Evolutionary conservation across 352 stramenopile species (phyloP).

Genomic region (Phytophthora crassamura): DNA sequence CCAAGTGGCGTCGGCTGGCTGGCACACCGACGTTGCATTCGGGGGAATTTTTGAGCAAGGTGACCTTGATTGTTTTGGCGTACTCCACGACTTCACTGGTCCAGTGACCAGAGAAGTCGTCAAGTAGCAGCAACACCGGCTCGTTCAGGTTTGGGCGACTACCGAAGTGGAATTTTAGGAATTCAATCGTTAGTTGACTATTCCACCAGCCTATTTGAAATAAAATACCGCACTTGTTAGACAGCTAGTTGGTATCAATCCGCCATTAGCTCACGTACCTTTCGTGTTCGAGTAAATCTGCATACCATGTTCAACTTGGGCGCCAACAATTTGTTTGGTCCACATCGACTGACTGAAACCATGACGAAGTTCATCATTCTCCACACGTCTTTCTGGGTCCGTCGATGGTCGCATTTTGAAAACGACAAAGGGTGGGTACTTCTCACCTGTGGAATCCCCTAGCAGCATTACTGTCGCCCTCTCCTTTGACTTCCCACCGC

Average conservation of each 20-base stretch:
- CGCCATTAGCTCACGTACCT: neutral
- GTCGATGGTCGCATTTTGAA: neutral
- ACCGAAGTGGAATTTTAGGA: neutral
- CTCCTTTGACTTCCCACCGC: slow-evolving; percentile 12
- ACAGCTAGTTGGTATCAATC: no score
- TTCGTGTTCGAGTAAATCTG: neutral
- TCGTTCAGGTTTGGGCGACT: neutral
- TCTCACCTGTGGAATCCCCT: neutral
- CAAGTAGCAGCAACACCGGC: neutral
- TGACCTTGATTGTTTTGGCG: neutral
- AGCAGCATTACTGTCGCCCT: neutral
- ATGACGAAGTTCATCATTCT: neutral
- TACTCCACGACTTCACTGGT: slow-evolving; percentile 8
- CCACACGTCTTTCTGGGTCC: neutral
- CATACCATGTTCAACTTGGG: neutral
- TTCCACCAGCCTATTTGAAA: neutral
- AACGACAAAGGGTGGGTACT: slow-evolving; percentile 1
- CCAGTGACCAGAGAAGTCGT: no score
- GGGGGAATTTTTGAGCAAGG: slow-evolving; percentile 2
- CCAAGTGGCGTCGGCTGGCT: slow-evolving; percentile 1
- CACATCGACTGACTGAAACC: neutral
- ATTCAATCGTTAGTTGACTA: neutral
- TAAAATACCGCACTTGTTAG: no score
- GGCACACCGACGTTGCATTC: neutral
- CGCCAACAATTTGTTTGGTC: neutral